phyloP scores from a whole-genome alignment of 2,329 filamentous ascomycete genomes.

The Fusarium hainanense region DNA sequence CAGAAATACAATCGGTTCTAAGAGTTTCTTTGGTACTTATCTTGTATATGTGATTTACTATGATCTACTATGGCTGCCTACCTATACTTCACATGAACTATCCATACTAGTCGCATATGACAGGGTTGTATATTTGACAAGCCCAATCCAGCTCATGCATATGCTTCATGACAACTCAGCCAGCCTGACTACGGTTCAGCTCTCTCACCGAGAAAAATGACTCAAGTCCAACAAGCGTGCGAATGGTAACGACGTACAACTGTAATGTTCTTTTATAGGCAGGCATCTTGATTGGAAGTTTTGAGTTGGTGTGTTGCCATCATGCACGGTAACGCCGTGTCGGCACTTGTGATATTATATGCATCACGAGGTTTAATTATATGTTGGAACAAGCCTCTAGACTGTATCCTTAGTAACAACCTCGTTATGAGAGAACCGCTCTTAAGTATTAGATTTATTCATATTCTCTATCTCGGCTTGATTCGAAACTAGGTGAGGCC shows the following conservation, averaged over 20 bases:
- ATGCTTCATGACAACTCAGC: conserved; percentile 20
- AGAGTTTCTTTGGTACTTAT: background rate
- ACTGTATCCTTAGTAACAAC: background rate
- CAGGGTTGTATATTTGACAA: background rate
- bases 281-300: conserved; percentile 8
- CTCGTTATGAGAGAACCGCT: background rate
- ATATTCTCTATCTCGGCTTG: background rate
- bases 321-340: conserved; percentile 27
- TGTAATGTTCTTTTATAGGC: background rate
- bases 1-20: conserved; percentile 7
- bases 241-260: background rate
- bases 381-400: conserved; percentile 12
- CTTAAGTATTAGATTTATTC: background rate
- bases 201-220: background rate
- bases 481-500: background rate
- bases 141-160: conserved; percentile 3
- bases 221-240: background rate
- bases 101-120: background rate
- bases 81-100: background rate
- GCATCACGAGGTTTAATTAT: conserved; percentile 18
- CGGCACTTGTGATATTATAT: conserved; percentile 14
- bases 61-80: background rate
- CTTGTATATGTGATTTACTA: background rate
- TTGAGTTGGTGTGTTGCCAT: conserved; percentile 14
- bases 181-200: conserved; percentile 7